Conservation (phyloP, 1,284 basidiomycete species). For the Macrocybe sp. region DNA sequence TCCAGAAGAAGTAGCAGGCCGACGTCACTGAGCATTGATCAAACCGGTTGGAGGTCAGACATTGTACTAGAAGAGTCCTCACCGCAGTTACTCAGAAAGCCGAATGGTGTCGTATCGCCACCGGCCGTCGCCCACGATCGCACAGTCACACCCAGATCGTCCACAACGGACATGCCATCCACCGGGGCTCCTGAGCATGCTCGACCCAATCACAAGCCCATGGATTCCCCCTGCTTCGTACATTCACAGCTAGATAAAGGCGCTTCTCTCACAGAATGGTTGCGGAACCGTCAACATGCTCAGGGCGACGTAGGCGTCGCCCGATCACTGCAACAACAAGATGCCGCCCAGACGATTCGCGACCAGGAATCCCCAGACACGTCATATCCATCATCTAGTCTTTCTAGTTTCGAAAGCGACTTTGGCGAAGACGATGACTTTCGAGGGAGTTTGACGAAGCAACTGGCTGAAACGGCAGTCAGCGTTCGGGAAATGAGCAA, state of each 20-base stretch:
- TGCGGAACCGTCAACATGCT: slow-evolving; percentile 44
- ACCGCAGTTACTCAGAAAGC: slow-evolving; percentile 27
- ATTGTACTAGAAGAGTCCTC: slow-evolving; percentile 41
- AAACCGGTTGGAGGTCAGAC: slow-evolving; percentile 41
- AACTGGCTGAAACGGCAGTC: slow-evolving; percentile 95
- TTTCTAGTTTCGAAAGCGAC: slow-evolving; percentile 14
- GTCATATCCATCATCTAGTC: slow-evolving; percentile 9
- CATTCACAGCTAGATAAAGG: slow-evolving; percentile 82
- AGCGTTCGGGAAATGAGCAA: slow-evolving; percentile 99
- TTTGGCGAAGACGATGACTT: slow-evolving; percentile 61
- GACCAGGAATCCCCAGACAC: slow-evolving; percentile 8
- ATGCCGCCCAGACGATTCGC: slow-evolving; percentile 11
- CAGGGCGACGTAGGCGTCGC: slow-evolving; percentile 40
- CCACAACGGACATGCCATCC: slow-evolving; percentile 9
- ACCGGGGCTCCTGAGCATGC: slow-evolving; percentile 16
- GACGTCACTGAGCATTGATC: slow-evolving; percentile 41
- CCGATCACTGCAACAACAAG: slow-evolving; percentile 38
- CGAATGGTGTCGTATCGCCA: slow-evolving; percentile 16
- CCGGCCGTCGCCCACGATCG: slow-evolving; percentile 15
- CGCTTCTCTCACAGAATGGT: slow-evolving; percentile 67
- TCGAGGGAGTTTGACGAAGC: slow-evolving; percentile 78
- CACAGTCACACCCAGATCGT: slow-evolving; percentile 16
- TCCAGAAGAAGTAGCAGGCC: slow-evolving; percentile 46
- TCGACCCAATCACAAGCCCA: slow-evolving; percentile 33
- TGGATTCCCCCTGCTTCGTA: slow-evolving; percentile 78